Conservation (phyloP, 2,329 filamentous ascomycete species). For the Coleophoma cylindrospora region DNA sequence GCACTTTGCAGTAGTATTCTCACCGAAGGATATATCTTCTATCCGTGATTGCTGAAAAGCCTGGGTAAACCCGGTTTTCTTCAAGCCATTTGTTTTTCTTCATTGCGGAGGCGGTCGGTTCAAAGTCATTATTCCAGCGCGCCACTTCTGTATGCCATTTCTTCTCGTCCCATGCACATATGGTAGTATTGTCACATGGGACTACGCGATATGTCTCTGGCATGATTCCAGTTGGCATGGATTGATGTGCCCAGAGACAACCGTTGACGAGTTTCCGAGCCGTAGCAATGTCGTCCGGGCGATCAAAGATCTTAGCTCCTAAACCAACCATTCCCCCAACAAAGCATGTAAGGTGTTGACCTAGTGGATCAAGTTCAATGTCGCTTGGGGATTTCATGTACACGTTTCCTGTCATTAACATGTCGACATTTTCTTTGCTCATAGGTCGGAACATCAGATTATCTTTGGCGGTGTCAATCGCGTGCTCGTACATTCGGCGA, state of each 20-base stretch:
- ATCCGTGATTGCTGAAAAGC: conserved; percentile 3
- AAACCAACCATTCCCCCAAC: conserved; percentile 64
- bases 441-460: conserved; percentile 36
- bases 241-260: conserved; percentile 55
- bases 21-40: conserved; percentile 47
- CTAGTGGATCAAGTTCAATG: conserved; percentile 11
- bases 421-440: conserved; percentile 34
- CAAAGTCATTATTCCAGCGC: not conserved
- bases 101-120: not conserved
- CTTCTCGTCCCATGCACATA: conserved; percentile 30
- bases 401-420: conserved; percentile 42
- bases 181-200: conserved; percentile 5
- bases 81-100: not conserved
- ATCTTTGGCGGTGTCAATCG: conserved; percentile 37
- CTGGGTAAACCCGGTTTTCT: not conserved
- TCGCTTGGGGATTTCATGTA: conserved; percentile 11
- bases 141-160: conserved; percentile 37
- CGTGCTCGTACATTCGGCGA: conserved; percentile 33
- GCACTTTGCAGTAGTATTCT: conserved; percentile 19
- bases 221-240: conserved; percentile 52
- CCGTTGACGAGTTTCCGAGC: conserved; percentile 53
- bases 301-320: conserved; percentile 53
- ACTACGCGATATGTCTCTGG: conserved; percentile 46
- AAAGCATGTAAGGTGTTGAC: conserved; percentile 66
- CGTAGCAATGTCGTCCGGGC: conserved; percentile 44